These are phyloP conservation scores for Kondoa subrosea DNA, from an alignment of 768 basidiomycete species.

Conservation along the genomic window DNA sequence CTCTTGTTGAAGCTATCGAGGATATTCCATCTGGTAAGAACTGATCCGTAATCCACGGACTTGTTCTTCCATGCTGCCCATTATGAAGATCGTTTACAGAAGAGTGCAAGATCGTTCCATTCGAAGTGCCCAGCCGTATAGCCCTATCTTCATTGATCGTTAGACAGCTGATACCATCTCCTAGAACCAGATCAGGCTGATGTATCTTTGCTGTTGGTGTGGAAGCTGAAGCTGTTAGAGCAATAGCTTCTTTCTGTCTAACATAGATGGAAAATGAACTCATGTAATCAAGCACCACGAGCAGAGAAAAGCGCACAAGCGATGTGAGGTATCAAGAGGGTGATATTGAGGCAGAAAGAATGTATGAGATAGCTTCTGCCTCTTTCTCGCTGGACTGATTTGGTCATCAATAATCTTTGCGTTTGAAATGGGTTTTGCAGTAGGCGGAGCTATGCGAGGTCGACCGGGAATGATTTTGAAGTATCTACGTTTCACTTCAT, in stretches of 20 bases:
- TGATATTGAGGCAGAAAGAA: neutral
- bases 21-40: neutral
- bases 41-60: neutral
- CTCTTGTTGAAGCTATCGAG: neutral
- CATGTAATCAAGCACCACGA: neutral
- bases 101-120: neutral
- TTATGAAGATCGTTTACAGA: neutral
- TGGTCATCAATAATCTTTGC: no score
- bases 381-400: neutral
- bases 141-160: neutral
- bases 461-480: constrained; percentile 10
- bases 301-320: neutral
- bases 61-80: neutral
- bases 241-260: neutral
- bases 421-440: neutral
- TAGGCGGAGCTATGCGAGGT: neutral
- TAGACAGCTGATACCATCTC: neutral
- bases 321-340: neutral
- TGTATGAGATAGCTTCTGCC: neutral
- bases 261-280: neutral
- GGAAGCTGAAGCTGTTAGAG: neutral
- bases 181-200: neutral
- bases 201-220: neutral
- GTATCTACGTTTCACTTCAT: constrained; percentile 13
- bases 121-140: neutral